Evolutionary conservation across 129 eudicot species (phyloP).

Genomic region (sunflower (Helianthus annuus)): DNA sequence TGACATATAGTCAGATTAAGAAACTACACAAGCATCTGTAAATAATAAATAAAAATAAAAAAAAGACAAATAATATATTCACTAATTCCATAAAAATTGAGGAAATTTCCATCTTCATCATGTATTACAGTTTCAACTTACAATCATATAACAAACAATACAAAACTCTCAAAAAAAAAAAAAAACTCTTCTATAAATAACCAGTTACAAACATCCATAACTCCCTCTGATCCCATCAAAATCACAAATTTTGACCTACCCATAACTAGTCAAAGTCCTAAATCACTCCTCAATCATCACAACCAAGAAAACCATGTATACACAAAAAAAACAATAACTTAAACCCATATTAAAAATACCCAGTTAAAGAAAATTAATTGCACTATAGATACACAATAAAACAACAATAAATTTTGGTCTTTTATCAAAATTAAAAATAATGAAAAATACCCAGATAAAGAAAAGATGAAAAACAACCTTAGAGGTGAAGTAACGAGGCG

Average conservation of each 20-base stretch:
- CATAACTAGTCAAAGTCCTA: constrained; percentile 4
- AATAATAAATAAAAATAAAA: background rate
- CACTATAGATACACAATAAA: constrained; percentile 8
- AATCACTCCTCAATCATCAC: constrained; percentile 1
- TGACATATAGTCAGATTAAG: background rate
- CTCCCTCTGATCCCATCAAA: constrained; percentile 6
- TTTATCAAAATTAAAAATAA: background rate
- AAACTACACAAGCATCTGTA: background rate
- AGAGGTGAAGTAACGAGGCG: constrained; percentile 24
- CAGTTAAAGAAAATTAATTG: background rate
- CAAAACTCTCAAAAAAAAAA: background rate
- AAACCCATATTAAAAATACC: background rate
- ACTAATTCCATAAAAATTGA: background rate
- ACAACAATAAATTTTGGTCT: background rate
- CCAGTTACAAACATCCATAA: constrained; percentile 6
- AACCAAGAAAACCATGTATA: background rate
- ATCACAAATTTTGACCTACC: constrained; percentile 14
- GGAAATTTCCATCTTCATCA: background rate
- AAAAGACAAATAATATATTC: background rate
- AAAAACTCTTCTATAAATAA: constrained; percentile 17
- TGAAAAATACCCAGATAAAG: background rate
- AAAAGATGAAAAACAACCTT: constrained; percentile 24
- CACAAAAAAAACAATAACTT: background rate
- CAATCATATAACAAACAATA: constrained; percentile 7
- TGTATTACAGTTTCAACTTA: constrained; percentile 9